phyloP scores from a whole-genome alignment of 2,329 filamentous ascomycete species.

The Xylariaceae sp. region DNA sequence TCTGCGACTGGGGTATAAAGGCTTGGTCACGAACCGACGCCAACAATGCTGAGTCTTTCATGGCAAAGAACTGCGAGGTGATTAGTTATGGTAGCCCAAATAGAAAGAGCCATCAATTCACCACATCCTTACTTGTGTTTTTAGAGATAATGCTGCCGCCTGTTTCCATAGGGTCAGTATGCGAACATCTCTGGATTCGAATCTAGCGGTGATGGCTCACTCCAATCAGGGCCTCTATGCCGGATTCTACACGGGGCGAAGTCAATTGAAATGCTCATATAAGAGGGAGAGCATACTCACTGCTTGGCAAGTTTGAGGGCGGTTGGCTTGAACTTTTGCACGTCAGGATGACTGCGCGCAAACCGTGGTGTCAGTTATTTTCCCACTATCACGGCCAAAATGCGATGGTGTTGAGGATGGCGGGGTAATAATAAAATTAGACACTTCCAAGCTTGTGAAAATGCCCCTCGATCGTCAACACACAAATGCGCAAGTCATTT shows the following conservation, averaged over 20 bases:
- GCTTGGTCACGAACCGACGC: slow-evolving; percentile 65
- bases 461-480: slow-evolving; percentile 32
- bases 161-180: slow-evolving; percentile 33
- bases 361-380: slow-evolving; percentile 5
- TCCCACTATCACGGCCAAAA: not conserved
- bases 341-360: slow-evolving; percentile 72
- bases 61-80: slow-evolving; percentile 81
- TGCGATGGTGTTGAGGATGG: slow-evolving; percentile 6
- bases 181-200: slow-evolving; percentile 14
- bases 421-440: slow-evolving; percentile 28
- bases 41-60: slow-evolving; percentile 96
- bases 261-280: slow-evolving; percentile 32
- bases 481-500: not conserved
- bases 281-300: slow-evolving; percentile 49
- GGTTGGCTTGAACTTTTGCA: slow-evolving; percentile 92
- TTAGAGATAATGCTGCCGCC: slow-evolving; percentile 86
- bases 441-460: slow-evolving; percentile 17
- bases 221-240: slow-evolving; percentile 98
- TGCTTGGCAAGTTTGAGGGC: slow-evolving; percentile 91
- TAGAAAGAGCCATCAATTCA: too few relatives aligned
- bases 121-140: slow-evolving; percentile 70
- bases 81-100: too few relatives aligned
- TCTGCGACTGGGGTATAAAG: not conserved
- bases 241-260: slow-evolving; percentile 63
- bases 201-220: slow-evolving; percentile 54